Conservation (phyloP, 192 early-diverging fungal genomes). For the Linnemannia elongata region DNA sequence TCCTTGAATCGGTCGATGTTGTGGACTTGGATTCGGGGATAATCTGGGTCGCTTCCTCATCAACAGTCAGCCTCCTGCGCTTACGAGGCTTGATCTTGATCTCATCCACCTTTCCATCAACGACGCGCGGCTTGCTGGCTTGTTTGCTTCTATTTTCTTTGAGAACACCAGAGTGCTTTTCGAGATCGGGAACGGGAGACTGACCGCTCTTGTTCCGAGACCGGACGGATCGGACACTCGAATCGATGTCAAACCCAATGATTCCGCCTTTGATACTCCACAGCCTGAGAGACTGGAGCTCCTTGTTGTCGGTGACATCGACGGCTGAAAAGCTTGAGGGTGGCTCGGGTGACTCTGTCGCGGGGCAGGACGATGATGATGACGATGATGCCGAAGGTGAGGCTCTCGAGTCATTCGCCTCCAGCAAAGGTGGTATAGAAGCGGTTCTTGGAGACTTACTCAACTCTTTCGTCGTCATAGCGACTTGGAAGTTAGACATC, state of each 20-base stretch:
- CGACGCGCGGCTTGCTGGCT: neutral
- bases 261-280: constrained; percentile 21
- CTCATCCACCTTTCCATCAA: neutral
- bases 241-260: constrained; percentile 3
- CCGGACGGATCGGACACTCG: constrained; percentile 10
- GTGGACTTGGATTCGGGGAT: neutral
- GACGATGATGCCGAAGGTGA: neutral
- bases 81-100: neutral
- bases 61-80: neutral
- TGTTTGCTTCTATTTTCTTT: neutral
- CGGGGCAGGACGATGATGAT: neutral
- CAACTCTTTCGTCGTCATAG: neutral
- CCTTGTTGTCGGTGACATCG: neutral
- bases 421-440: neutral
- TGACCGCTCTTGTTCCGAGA: constrained; percentile 14
- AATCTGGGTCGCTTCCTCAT: neutral
- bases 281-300: constrained; percentile 7
- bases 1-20: neutral
- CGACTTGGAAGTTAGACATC: neutral
- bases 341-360: neutral
- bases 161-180: no score
- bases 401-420: neutral
- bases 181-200: neutral
- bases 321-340: neutral
- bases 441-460: neutral